Evolutionary conservation across 495 filamentous ascomycete species (phyloP).

Genomic region (Penicillium angulare): DNA sequence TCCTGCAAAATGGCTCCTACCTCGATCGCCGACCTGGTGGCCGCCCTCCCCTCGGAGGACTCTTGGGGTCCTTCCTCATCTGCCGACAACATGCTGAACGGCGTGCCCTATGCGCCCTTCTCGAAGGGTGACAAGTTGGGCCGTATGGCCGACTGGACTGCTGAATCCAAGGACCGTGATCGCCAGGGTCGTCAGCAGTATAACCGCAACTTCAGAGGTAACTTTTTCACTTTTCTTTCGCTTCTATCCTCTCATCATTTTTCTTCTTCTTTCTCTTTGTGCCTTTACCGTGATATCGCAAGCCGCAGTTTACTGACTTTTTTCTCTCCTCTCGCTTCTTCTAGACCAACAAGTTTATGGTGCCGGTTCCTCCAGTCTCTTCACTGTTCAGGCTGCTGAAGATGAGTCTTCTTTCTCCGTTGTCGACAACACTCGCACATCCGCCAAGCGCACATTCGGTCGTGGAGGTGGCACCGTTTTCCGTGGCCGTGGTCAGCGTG

Average conservation of each 20-base stretch:
- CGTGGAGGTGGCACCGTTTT: conserved; percentile 83
- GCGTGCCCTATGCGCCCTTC: conserved; percentile 95
- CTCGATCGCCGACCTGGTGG: conserved; percentile 59
- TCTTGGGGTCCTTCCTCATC: conserved; percentile 83
- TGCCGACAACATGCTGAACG: conserved; percentile 80
- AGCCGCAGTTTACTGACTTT: conserved; percentile 5
- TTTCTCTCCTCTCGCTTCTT: conserved; percentile 7
- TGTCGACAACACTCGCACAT: conserved; percentile 87
- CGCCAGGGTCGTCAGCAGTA: conserved; percentile 82
- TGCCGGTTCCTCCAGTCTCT: conserved; percentile 80
- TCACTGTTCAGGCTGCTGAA: conserved; percentile 85
- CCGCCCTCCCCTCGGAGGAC: conserved; percentile 61
- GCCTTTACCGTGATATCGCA: conserved; percentile 1
- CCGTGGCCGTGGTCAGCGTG: conserved; percentile 73
- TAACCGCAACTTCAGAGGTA: conserved; percentile 89
- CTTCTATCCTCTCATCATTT: conserved; percentile 2
- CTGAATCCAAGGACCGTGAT: conserved; percentile 85
- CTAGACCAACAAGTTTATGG: conserved; percentile 96
- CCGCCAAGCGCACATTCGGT: conserved; percentile 80
- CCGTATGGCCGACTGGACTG: conserved; percentile 98
- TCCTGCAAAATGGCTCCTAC: conserved; percentile 48
- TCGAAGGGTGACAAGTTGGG: conserved; percentile 98
- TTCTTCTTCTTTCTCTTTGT: conserved; percentile 3
- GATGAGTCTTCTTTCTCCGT: conserved; percentile 98
- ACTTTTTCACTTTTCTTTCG: conserved; percentile 10